Base-by-base conservation (phyloP, 1,284 basidiomycete genomes). In the Amylostereum areolatum region DNA sequence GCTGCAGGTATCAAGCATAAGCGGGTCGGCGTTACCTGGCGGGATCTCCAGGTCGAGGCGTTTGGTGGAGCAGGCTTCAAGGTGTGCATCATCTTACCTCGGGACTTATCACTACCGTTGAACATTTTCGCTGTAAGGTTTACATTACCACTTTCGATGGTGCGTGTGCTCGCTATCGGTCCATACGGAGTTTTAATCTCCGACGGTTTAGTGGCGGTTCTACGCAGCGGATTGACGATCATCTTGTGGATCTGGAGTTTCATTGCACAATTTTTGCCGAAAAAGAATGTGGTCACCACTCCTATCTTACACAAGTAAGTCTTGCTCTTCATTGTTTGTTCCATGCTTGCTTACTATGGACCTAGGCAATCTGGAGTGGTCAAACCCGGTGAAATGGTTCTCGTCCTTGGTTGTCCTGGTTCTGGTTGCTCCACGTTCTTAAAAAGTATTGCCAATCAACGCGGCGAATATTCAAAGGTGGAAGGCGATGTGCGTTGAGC, bases 401-500 rank as follows among this genome's bases (percentile, higher is more conserved):
- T 90, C 9, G 89, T 92, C n/a, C 73, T 92, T 4, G 90, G 90
- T 5, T 81, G 85, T 45, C 90, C 90, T n/a, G 86, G 85, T 2
- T 76, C 86, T 5, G 90, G 89, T 18, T 92, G 90, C 62, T 80
- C 81, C 0, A 88, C 89, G 0, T 89, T 92, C 63, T 71, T 92
- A 8, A 90, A 89, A 63, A 67, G 81, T 0, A 81, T 92, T 47
- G 80, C 90, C 8, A 90, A 91, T 60, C 75, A 83, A 49, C 74
- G 84, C 3, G 67, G 69, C 8, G 85, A 77, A 24, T 92, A 80
- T 60, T 73, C 75, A 4, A 66, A 61, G 12, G 72, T 89, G 10
- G 57, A 64, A 1, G 89, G 90, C n/a, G 71, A 85, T 1, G 78
- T 91, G 9, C 68, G 75, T 0, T 93, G 91, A 60, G 86, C 83